A percentile compares a stretch with the other conserved stretches of the same genome.
These are phyloP conservation scores for Ophiostoma angusticollis DNA, from an alignment of 2,329 filamentous ascomycete species.

Conservation along the genomic window DNA sequence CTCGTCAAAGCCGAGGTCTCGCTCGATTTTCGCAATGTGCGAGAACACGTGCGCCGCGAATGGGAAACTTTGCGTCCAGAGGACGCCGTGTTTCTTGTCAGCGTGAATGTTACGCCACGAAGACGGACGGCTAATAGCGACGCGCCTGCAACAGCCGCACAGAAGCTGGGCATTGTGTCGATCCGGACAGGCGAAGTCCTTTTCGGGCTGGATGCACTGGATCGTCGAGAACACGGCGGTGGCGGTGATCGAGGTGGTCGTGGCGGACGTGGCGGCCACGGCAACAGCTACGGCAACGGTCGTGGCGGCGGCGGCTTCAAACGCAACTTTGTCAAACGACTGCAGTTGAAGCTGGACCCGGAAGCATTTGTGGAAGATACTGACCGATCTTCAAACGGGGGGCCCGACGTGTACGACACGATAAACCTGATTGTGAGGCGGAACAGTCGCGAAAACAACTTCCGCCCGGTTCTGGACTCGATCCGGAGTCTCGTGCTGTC, in stretches of 20 bases:
- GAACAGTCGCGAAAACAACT: conserved; percentile 87
- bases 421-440: conserved; percentile 81
- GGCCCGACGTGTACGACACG: conserved; percentile 64
- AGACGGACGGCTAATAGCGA: conserved; percentile 41
- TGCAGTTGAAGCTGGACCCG: conserved; percentile 73
- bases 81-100: conserved; percentile 80
- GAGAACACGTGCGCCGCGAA: conserved; percentile 62
- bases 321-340: conserved; percentile 48
- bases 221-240: conserved; percentile 43
- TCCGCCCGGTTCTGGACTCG: conserved; percentile 83
- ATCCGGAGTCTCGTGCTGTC: conserved; percentile 77
- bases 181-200: conserved; percentile 77
- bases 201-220: conserved; percentile 76
- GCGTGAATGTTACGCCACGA: conserved; percentile 50
- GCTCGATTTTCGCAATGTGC: conserved; percentile 70
- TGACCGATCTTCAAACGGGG: conserved; percentile 50
- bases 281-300: conserved; percentile 41
- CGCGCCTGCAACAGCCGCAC: conserved; percentile 32
- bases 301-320: conserved; percentile 37
- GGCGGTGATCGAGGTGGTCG: conserved; percentile 39
- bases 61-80: conserved; percentile 83
- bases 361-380: conserved; percentile 66
- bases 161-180: conserved; percentile 53
- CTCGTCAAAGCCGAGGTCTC: conserved; percentile 75
- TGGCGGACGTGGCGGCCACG: not conserved